Conservation (phyloP, 345 rosid genomes). For the Populus deltoides region DNA sequence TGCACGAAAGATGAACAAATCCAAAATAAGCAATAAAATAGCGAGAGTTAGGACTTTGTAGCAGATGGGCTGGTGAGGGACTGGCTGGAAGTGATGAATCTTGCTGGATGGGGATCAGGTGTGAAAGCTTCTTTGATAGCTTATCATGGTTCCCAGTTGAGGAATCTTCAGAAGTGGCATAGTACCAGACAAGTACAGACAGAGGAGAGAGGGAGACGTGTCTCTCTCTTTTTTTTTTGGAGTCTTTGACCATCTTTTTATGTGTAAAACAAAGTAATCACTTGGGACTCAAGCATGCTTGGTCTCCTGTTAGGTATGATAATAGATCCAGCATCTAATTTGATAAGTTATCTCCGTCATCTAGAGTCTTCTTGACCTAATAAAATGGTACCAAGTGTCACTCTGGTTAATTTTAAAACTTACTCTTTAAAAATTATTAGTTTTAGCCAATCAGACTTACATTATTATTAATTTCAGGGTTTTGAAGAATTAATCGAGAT, state of each 20-base stretch:
- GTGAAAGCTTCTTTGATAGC: not conserved
- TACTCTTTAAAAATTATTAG: too few relatives aligned
- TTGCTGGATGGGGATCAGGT: not conserved
- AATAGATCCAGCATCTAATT: not conserved
- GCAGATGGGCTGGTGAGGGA: not conserved
- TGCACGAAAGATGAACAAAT: not conserved
- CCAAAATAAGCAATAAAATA: not conserved
- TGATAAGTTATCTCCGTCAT: constrained; percentile 1
- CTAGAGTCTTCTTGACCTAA: too few relatives aligned
- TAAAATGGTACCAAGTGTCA: too few relatives aligned
- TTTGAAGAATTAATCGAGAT: too few relatives aligned
- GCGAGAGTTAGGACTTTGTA: not conserved
- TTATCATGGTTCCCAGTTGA: not conserved
- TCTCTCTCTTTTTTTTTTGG: not conserved
- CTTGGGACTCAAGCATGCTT: not conserved
- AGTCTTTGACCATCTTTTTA: not conserved
- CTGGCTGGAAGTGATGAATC: not conserved
- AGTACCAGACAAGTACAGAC: not conserved
- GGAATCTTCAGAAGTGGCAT: not conserved
- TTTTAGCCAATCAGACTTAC: too few relatives aligned
- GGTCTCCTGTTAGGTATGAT: not conserved
- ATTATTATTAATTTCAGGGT: too few relatives aligned
- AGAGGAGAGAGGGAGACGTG: not conserved
- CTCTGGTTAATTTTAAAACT: too few relatives aligned
- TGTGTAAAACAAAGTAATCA: not conserved